Evolutionary conservation across 345 rosid genomes (phyloP), one percentile per base, ranked within the genome.

Genomic region (Psidium friedrichsthalianum): DNA sequence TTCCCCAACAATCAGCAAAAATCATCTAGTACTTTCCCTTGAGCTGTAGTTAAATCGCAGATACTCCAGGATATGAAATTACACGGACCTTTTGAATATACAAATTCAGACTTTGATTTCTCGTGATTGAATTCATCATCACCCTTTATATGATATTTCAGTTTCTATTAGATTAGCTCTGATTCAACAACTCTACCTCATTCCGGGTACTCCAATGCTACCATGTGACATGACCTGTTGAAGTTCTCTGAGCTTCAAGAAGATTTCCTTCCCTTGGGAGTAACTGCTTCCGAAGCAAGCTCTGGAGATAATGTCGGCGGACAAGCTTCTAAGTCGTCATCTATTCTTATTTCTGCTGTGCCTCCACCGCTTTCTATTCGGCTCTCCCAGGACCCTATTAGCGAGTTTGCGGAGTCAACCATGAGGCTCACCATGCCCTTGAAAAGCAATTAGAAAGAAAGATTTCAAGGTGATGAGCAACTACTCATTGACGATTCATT

Each of bases 221-320:
- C 76, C 83, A 51, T 25, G 82, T 13, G 90, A 82, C 92, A 90
- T 84, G 49, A 76, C 82, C 54, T 83, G 86, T 82, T 91, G 92
- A 24, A 93, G 92, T 44, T 88, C 83, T 47, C 85, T 83, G 61
- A 90, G 89, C 80, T 87, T 90, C 14, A 83, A 54, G 84, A 92
- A 93, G 58, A 92, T 91, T 64, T 90, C 91, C 85, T 89, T 86
- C 25, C 94, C 96, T 82, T 82, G 85, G 40, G 81, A 84, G 58
- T 90, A 93, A 87, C 74, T 90, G 85, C 93, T 92, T 10, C 94
- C 92, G 7, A 94, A 93, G 69, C 93, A 91, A 53, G 93, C 88
- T 36, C 83, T 88, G 11, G 96, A 88, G 64, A 91, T 92, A 40
- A 91, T 86, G 83, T 92, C 93, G 5, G 90, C 93, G 1, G 93